Conservation (phyloP, 805 yeast genomes). For the Candida railenensis region DNA sequence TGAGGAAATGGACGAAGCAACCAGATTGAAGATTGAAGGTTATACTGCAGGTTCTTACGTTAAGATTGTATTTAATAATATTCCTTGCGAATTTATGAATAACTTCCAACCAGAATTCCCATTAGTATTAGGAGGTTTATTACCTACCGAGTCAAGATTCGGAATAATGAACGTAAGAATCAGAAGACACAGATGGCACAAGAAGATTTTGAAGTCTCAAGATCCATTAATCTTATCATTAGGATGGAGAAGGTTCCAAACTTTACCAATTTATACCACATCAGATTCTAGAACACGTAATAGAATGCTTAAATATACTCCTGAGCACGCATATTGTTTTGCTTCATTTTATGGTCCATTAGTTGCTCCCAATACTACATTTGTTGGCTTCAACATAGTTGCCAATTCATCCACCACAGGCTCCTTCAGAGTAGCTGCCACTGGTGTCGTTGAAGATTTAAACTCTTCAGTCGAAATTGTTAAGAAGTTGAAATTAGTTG, state of each 20-base stretch:
- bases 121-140: constrained; percentile 83
- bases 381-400: constrained; percentile 90
- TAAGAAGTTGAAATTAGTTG: constrained; percentile 91
- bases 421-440: constrained; percentile 91
- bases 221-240: constrained; percentile 92
- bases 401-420: constrained; percentile 83
- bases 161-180: constrained; percentile 92
- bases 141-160: constrained; percentile 87
- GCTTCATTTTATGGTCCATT: constrained; percentile 97
- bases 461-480: constrained; percentile 90
- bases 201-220: constrained; percentile 88
- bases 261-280: constrained; percentile 92
- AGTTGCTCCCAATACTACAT: constrained; percentile 96
- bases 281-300: constrained; percentile 97
- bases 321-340: constrained; percentile 95
- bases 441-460: constrained; percentile 93
- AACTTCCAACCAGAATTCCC: constrained; percentile 86
- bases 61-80: constrained; percentile 72
- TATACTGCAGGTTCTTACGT: constrained; percentile 92
- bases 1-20: constrained; percentile 69
- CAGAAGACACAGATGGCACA: constrained; percentile 99
- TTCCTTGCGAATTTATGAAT: constrained; percentile 89
- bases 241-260: constrained; percentile 99
- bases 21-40: constrained; percentile 84
- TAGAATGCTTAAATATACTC: constrained; percentile 96